These are phyloP conservation scores for Vitis hybrid DNA, from an alignment of 177 flowering plant genomes.

Conservation along the genomic window DNA sequence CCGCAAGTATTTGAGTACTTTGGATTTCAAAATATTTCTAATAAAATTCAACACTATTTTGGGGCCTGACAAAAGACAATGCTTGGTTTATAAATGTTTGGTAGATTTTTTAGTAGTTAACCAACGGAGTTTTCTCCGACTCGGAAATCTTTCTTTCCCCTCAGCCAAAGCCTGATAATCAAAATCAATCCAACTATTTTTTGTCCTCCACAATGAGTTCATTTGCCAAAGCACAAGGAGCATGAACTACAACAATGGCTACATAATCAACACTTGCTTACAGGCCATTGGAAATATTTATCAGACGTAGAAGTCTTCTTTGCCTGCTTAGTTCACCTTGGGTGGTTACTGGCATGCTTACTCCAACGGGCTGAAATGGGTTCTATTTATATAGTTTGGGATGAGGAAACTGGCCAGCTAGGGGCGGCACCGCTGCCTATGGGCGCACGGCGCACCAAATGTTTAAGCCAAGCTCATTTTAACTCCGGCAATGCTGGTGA, in stretches of 20 bases:
- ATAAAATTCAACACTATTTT: too few relatives aligned
- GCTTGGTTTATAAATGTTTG: background rate
- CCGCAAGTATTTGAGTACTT: background rate
- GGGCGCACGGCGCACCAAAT: fast-evolving
- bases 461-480: background rate
- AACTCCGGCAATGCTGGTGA: background rate
- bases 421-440: background rate
- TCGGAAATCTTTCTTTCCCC: slow-evolving; percentile 16
- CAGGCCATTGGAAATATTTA: background rate
- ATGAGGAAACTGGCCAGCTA: background rate
- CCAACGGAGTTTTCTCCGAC: slow-evolving; percentile 25
- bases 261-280: background rate
- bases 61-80: too few relatives aligned
- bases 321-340: background rate
- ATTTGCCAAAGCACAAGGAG: slow-evolving; percentile 13
- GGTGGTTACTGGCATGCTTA: background rate
- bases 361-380: background rate
- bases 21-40: background rate
- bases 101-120: background rate
- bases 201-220: slow-evolving; percentile 23
- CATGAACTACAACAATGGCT: background rate
- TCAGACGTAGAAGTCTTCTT: background rate
- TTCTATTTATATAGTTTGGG: background rate
- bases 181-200: slow-evolving; percentile 18
- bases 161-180: slow-evolving; percentile 24